Evolutionary conservation across 169 alveolate genomes (phyloP), one percentile per base, ranked within the genome.

Genomic region (Cryptosporidium ubiquitum): DNA sequence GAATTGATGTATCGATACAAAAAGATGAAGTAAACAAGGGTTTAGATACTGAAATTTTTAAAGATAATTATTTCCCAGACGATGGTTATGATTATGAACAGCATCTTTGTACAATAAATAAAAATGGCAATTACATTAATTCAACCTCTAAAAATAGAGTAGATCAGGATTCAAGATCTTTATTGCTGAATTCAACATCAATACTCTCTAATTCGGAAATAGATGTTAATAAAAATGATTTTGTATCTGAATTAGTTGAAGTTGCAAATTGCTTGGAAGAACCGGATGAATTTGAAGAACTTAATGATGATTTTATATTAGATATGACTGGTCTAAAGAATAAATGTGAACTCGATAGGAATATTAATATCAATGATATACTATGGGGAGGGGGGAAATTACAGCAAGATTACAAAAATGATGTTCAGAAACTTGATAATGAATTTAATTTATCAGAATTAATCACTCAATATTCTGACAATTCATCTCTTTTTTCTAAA

Each of bases 31-130:
- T 12, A 58, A 31, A 58, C 5, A 37, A 37, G 3, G 42, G 14
- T 33, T 18, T 16, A 0, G 31, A 37, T 31, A n/a, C 26, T 3
- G 40, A 64, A 26, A n/a, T 64, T 35, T 64, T 37, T 29, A 64
- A 64, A 33, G 71, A 64, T 64, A 33, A 37, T 49, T 79, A 79
- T 18, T 79, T 79, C 39, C 89, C 89, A 16, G 89, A 79, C 35
- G 89, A 79, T 79, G 89, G 89, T 4, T 79, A 79, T 18, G 75
- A 79, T 79, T 79, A 79, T 42, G 89, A 79, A 61, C 60, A 79
- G 37, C 89, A 79, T 49, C 44, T 79, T 26, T 42, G 68, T 29
- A 40, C 31, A 42, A 79, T 79, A 60, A 64, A 64, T 10, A 37
- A 66, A 40, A 23, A 39, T 51, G 26, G 31, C 42, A 35, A 29